Conservation (phyloP, 371 early-diverging fungal genomes). For the Haplosporangium sp. region DNA sequence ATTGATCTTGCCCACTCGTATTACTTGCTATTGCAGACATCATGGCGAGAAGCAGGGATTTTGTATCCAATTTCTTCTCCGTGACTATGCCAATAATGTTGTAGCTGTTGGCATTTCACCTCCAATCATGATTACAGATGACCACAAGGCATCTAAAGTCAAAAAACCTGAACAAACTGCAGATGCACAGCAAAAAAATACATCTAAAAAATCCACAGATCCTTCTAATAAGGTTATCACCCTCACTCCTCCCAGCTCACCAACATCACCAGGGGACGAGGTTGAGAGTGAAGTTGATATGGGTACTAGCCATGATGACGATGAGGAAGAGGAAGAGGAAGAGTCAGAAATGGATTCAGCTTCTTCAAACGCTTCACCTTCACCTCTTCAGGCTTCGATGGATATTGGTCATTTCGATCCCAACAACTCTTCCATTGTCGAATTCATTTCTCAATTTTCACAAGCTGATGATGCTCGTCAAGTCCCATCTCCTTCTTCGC, state of each 20-base stretch:
- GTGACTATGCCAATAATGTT: conserved; percentile 73
- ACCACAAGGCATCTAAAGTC: conserved; percentile 90
- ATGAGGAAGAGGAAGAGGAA: conserved; percentile 45
- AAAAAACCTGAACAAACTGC: conserved; percentile 57
- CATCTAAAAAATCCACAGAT: conserved; percentile 20
- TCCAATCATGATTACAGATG: conserved; percentile 96
- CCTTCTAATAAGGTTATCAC: conserved; percentile 36
- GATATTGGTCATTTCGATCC: conserved; percentile 49
- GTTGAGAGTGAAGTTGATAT: conserved; percentile 43
- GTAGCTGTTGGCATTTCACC: conserved; percentile 89
- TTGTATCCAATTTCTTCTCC: conserved; percentile 82
- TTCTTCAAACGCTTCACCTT: conserved; percentile 51
- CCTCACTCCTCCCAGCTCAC: conserved; percentile 47
- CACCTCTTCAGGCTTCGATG: conserved; percentile 50
- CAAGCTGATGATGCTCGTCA: conserved; percentile 41
- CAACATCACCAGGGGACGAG: conserved; percentile 37
- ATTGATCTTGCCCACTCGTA: conserved; percentile 89
- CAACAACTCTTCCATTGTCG: conserved; percentile 42
- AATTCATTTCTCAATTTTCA: conserved; percentile 57
- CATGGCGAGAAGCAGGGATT: conserved; percentile 93
- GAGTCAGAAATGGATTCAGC: conserved; percentile 46
- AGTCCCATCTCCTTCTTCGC: conserved; percentile 52
- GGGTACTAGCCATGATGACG: conserved; percentile 38
- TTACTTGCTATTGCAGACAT: conserved; percentile 96
- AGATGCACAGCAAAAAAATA: conserved; percentile 25